Conservation (phyloP, 2,329 filamentous ascomycete species). For the Aspergillus neotritici region DNA sequence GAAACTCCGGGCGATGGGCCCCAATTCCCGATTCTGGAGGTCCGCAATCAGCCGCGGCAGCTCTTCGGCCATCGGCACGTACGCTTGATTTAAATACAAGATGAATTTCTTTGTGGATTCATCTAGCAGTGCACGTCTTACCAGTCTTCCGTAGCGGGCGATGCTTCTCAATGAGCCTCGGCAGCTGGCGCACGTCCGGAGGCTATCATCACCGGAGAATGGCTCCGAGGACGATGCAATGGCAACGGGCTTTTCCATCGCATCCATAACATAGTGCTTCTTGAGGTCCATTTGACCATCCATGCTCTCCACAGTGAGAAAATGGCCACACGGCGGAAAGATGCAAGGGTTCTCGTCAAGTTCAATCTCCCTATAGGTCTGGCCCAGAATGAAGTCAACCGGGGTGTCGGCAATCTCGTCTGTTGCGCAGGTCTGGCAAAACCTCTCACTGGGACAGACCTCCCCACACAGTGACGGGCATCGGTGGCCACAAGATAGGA, state of each 20-base stretch:
- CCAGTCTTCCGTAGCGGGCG: constrained; percentile 44
- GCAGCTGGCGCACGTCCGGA: constrained; percentile 56
- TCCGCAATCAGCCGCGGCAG: constrained; percentile 22
- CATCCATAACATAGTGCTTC: constrained; percentile 25
- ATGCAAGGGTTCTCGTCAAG: constrained; percentile 57
- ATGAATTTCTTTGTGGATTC: constrained; percentile 61
- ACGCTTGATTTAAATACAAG: constrained; percentile 45
- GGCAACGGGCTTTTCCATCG: constrained; percentile 18
- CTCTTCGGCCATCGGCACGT: constrained; percentile 35
- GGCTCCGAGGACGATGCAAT: constrained; percentile 35
- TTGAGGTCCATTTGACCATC: constrained; percentile 56
- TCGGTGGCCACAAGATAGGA: constrained; percentile 55
- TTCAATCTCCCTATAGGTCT: constrained; percentile 53
- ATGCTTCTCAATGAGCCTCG: constrained; percentile 51
- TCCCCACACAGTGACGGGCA: constrained; percentile 64
- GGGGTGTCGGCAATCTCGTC: constrained; percentile 39
- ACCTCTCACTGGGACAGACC: constrained; percentile 47
- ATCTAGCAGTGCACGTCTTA: constrained; percentile 53
- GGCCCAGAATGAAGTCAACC: constrained; percentile 55
- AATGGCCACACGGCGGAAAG: constrained; percentile 59
- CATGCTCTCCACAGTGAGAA: constrained; percentile 55
- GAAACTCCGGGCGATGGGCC: neutral
- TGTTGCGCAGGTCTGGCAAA: constrained; percentile 53
- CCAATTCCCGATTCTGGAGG: constrained; percentile 17
- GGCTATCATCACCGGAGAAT: constrained; percentile 44